A percentile compares a stretch with the other conserved stretches of the same genome.
phyloP scores from a whole-genome alignment of 495 filamentous ascomycete genomes.

The Cairneyella variabilis region DNA sequence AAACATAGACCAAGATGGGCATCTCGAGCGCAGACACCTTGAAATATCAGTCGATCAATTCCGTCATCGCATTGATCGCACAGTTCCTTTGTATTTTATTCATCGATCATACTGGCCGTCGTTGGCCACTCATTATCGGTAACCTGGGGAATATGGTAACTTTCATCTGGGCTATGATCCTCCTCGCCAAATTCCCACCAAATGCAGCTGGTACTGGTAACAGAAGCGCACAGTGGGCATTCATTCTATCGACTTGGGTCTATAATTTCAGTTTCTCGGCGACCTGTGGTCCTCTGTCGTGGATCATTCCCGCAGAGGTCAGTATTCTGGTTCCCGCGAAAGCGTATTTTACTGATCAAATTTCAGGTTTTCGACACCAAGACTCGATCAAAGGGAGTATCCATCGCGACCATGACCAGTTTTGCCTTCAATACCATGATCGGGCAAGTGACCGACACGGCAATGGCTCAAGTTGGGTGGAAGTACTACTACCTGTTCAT shows the following conservation, averaged over 20 bases:
- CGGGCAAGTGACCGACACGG: constrained; percentile 47
- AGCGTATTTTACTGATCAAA: too few species aligned
- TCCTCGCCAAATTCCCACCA: constrained; percentile 41
- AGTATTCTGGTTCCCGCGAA: too few species aligned
- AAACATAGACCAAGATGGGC: neutral
- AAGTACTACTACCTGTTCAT: constrained; percentile 47
- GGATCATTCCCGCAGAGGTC: constrained; percentile 44
- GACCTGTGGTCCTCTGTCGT: constrained; percentile 45
- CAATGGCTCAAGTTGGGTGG: constrained; percentile 38
- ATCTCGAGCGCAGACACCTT: constrained; percentile 26
- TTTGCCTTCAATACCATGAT: constrained; percentile 45
- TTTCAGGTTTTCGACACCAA: constrained; percentile 17
- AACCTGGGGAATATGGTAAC: constrained; percentile 33
- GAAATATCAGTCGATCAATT: constrained; percentile 40
- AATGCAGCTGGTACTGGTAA: constrained; percentile 25
- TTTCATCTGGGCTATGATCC: constrained; percentile 26
- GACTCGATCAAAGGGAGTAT: constrained; percentile 16
- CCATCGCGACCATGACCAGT: constrained; percentile 10
- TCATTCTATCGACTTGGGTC: constrained; percentile 5
- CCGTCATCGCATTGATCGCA: constrained; percentile 44
- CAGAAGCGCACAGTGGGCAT: constrained; percentile 1
- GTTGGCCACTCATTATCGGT: constrained; percentile 34
- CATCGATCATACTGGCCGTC: constrained; percentile 36
- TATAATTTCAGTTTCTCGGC: constrained; percentile 38
- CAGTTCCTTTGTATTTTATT: constrained; percentile 37